These are phyloP conservation scores for Cucurbita ficifolia DNA, from an alignment of 306 rosid species.

Conservation along the genomic window DNA sequence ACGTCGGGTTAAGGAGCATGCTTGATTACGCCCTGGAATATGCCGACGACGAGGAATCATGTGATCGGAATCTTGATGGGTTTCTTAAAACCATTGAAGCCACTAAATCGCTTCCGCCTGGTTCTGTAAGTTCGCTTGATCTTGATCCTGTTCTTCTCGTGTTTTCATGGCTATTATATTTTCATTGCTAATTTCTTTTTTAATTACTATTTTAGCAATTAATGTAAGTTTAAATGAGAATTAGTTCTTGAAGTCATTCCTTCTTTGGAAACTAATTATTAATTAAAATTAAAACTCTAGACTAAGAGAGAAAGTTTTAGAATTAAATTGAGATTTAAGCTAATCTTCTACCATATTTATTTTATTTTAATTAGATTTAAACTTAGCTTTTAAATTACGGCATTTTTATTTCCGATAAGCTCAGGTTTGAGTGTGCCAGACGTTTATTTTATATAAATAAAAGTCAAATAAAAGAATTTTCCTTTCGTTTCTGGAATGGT, in stretches of 20 bases:
- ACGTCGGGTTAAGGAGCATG: constrained; percentile 63
- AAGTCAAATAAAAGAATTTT: not conserved
- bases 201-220: no score
- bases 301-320: not conserved
- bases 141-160: not conserved
- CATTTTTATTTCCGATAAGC: not conserved
- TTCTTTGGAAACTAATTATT: no score
- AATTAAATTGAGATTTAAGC: not conserved
- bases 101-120: constrained; percentile 50
- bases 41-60: constrained; percentile 37
- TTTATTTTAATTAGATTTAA: not conserved
- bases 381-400: not conserved
- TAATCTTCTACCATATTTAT: not conserved
- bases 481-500: not conserved
- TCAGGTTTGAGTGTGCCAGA: not conserved
- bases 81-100: constrained; percentile 50
- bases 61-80: constrained; percentile 42
- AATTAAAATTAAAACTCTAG: not conserved
- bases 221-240: no score
- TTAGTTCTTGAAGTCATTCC: no score
- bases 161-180: not conserved
- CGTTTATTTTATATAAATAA: not conserved
- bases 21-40: constrained; percentile 65
- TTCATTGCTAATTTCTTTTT: not conserved
- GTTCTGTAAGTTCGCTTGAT: constrained; percentile 38